Conservation (phyloP, 2,329 filamentous ascomycete genomes). For the Monilinia aucupariae region DNA sequence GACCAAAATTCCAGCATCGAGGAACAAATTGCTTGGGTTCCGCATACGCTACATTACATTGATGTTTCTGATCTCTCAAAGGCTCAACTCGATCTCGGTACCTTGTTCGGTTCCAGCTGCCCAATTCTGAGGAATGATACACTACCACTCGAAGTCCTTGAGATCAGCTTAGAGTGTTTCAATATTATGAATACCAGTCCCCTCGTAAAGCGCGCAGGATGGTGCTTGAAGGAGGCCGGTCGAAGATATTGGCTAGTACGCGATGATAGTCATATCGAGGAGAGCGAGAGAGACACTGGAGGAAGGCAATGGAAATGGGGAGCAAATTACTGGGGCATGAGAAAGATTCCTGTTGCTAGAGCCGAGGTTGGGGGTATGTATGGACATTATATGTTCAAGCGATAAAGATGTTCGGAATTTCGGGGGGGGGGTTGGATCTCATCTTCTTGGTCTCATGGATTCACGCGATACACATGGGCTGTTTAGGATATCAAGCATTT, state of each 20-base stretch:
- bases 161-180: conserved; percentile 65
- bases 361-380: conserved; percentile 54
- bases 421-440: not conserved
- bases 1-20: conserved; percentile 30
- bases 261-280: conserved; percentile 30
- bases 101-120: conserved; percentile 46
- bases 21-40: conserved; percentile 43
- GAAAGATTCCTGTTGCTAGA: conserved; percentile 54
- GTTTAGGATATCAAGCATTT: conserved; percentile 4
- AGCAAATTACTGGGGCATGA: conserved; percentile 77
- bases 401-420: conserved; percentile 15
- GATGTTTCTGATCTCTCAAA: conserved; percentile 69
- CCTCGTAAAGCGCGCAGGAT: conserved; percentile 45
- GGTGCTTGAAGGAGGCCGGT: conserved; percentile 65
- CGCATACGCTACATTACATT: conserved; percentile 64
- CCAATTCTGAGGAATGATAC: conserved; percentile 55
- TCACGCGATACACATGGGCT: not conserved
- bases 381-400: conserved; percentile 54
- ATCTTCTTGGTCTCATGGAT: not conserved
- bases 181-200: conserved; percentile 54
- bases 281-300: conserved; percentile 46
- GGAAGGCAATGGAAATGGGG: conserved; percentile 75
- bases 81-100: conserved; percentile 52
- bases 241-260: conserved; percentile 61
- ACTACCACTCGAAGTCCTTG: conserved; percentile 68